A percentile compares a stretch with the other conserved stretches of the same genome.
phyloP scores from a whole-genome alignment of 257 asterid genomes.

The Hygrophila difformis region DNA sequence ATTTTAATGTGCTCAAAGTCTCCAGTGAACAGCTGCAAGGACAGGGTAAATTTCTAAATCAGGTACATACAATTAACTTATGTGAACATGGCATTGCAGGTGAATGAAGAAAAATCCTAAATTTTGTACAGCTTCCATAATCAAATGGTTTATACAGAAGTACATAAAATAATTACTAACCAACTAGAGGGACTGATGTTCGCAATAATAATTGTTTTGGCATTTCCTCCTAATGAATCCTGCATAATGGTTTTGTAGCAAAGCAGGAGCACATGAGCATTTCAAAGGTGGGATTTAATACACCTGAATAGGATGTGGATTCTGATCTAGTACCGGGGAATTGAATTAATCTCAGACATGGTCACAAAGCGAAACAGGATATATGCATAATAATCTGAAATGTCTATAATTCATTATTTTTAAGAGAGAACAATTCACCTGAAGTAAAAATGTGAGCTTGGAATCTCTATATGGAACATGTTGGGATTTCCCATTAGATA shows the following conservation, averaged over 20 bases:
- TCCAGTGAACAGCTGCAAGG: slow-evolving; percentile 67
- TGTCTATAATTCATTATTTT: neutral
- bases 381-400: slow-evolving; percentile 5
- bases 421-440: slow-evolving; percentile 40
- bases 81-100: slow-evolving; percentile 4
- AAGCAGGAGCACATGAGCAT: no score
- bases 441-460: slow-evolving; percentile 96
- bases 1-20: slow-evolving; percentile 83
- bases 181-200: slow-evolving; percentile 84
- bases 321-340: no score
- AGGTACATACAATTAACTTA: slow-evolving; percentile 11
- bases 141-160: slow-evolving; percentile 2
- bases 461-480: slow-evolving; percentile 98
- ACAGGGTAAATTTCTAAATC: slow-evolving; percentile 8
- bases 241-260: slow-evolving; percentile 18
- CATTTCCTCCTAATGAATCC: slow-evolving; percentile 99
- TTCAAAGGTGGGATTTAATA: no score
- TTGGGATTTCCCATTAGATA: slow-evolving; percentile 80
- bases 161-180: slow-evolving; percentile 25
- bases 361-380: neutral
- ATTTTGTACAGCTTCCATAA: no score
- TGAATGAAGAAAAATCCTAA: neutral
- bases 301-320: neutral
- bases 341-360: no score
- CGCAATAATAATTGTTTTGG: slow-evolving; percentile 90